Evolutionary conservation across 2,329 filamentous ascomycete genomes (phyloP).

Genomic region (Ophiocordyceps unilateralis): DNA sequence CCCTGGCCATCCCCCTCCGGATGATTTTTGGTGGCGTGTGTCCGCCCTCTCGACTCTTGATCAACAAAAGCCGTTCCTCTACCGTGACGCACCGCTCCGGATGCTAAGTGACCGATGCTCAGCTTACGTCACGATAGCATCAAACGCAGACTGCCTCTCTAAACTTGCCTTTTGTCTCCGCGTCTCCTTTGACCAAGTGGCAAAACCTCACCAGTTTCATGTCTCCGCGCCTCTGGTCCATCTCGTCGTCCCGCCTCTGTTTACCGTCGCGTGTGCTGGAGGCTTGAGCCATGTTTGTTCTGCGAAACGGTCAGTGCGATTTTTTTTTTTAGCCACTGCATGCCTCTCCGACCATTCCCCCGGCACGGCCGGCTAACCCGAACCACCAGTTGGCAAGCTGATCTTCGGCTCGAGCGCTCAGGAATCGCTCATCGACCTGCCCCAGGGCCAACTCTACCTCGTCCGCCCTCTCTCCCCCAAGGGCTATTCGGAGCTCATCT

Average conservation of each 20-base stretch:
- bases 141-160: too few species aligned
- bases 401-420: constrained; percentile 78
- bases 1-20: too few species aligned
- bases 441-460: constrained; percentile 92
- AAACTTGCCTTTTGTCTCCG: too few species aligned
- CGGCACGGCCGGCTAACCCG: too few species aligned
- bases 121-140: too few species aligned
- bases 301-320: constrained; percentile 24
- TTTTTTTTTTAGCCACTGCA: background rate
- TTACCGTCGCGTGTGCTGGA: background rate
- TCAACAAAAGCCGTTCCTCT: too few species aligned
- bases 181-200: too few species aligned
- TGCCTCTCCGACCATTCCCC: background rate
- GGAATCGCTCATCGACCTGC: constrained; percentile 84
- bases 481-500: constrained; percentile 96
- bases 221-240: background rate
- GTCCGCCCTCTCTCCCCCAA: constrained; percentile 91
- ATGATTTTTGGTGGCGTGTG: too few species aligned
- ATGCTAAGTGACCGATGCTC: too few species aligned
- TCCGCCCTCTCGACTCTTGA: too few species aligned
- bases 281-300: constrained; percentile 21
- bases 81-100: too few species aligned
- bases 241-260: background rate
- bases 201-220: background rate
- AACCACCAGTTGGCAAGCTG: constrained; percentile 60